A percentile compares a stretch with the other conserved stretches of the same genome.
These are phyloP conservation scores for Lentinus brumalis DNA, from an alignment of 768 basidiomycete species.

Conservation along the genomic window DNA sequence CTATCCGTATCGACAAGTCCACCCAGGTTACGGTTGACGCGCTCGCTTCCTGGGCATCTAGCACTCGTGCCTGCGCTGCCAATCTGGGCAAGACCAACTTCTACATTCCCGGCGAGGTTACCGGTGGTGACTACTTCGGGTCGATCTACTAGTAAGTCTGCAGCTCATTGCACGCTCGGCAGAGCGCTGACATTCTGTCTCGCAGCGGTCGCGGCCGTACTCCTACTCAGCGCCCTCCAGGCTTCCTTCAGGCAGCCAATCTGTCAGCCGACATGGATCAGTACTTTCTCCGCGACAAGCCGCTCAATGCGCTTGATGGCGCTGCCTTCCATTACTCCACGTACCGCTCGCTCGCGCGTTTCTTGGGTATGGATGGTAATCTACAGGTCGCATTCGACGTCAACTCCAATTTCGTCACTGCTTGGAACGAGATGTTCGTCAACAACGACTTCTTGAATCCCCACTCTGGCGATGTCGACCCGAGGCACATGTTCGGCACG, in stretches of 20 bases:
- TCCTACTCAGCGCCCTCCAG: constrained; percentile 64
- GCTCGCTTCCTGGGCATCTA: constrained; percentile 71
- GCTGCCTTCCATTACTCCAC: constrained; percentile 95
- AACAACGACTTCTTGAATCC: constrained; percentile 86
- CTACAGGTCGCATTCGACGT: constrained; percentile 88
- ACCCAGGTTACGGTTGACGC: constrained; percentile 89
- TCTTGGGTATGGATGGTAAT: constrained; percentile 96
- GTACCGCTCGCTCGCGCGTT: constrained; percentile 83
- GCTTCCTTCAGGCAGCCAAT: constrained; percentile 71
- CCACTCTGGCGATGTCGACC: constrained; percentile 65
- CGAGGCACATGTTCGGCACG: constrained; percentile 88
- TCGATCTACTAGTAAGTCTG: constrained; percentile 75
- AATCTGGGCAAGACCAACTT: constrained; percentile 82
- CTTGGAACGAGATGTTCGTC: constrained; percentile 92
- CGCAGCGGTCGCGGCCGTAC: constrained; percentile 87
- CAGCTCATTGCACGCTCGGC: not conserved
- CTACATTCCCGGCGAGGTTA: constrained; percentile 90
- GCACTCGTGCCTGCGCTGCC: constrained; percentile 74
- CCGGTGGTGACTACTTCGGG: constrained; percentile 91
- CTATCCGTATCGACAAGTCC: constrained; percentile 93
- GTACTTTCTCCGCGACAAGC: constrained; percentile 77
- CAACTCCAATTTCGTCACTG: constrained; percentile 77
- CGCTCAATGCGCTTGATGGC: constrained; percentile 65
- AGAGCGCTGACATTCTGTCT: not conserved
- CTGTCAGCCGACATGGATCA: constrained; percentile 59